Evolutionary conservation across 805 yeast species (phyloP).

Genomic region (Candida dajiaensis): DNA sequence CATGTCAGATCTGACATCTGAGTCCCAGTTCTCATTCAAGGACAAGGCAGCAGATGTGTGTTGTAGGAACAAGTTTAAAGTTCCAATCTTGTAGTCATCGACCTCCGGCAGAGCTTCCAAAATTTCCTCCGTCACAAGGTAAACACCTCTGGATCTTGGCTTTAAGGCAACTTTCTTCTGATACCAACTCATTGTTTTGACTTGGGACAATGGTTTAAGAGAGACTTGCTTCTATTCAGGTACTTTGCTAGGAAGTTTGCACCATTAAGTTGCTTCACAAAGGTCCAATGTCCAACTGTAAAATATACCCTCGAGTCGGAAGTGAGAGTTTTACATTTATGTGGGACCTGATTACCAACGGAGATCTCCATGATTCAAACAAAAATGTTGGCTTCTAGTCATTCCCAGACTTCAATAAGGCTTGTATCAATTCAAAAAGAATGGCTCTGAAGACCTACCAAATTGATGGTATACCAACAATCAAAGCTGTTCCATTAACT

Average conservation of each 20-base stretch:
- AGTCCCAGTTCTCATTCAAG: conserved; percentile 74
- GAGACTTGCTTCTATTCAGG: background rate
- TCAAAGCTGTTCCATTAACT: conserved; percentile 48
- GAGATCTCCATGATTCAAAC: background rate
- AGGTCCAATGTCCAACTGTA: background rate
- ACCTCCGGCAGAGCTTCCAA: conserved; percentile 51
- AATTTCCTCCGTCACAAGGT: conserved; percentile 67
- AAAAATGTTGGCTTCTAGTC: background rate
- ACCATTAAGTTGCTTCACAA: background rate
- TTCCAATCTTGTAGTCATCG: conserved; percentile 53
- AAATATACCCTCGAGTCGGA: background rate
- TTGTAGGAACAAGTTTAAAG: conserved; percentile 60
- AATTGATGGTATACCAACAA: conserved; percentile 14
- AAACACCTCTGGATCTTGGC: conserved; percentile 61
- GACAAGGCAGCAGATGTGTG: conserved; percentile 79
- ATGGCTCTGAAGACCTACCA: conserved; percentile 33
- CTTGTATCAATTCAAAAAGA: background rate
- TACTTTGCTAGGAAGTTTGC: background rate
- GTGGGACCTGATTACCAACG: background rate
- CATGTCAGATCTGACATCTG: conserved; percentile 72
- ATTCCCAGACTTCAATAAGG: background rate
- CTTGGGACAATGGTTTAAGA: background rate
- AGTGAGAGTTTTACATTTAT: background rate
- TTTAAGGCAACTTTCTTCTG: conserved; percentile 49
- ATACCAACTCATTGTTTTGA: conserved; percentile 41